Percentiles rank a stretch among this genome's conserved stretches.
phyloP scores from a whole-genome alignment of 139 green algal species.

The Ulvella scutata region DNA sequence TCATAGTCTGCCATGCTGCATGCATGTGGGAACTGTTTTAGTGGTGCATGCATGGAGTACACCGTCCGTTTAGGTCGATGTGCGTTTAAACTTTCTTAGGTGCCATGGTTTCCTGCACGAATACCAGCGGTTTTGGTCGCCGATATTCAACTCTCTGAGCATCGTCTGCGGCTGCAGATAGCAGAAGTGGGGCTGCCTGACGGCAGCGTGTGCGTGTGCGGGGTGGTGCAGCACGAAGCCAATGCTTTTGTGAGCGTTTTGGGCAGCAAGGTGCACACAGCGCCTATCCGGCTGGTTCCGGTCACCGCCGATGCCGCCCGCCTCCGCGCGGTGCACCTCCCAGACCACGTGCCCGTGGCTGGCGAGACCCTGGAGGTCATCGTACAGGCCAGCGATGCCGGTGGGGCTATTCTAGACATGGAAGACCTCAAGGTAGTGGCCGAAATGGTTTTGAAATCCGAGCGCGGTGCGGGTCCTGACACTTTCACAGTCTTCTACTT shows the following conservation, averaged over 20 bases:
- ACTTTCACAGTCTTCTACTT: background rate
- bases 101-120: too few species aligned
- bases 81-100: too few species aligned
- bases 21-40: too few species aligned
- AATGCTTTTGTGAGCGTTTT: background rate
- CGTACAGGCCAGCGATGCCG: background rate
- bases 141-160: too few species aligned
- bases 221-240: background rate
- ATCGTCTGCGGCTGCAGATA: too few species aligned
- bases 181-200: background rate
- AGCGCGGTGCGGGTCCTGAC: background rate
- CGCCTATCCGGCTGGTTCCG: background rate
- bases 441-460: background rate
- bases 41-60: too few species aligned
- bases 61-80: too few species aligned
- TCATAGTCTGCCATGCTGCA: too few species aligned
- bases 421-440: background rate
- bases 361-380: background rate
- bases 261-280: background rate
- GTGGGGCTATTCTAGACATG: background rate
- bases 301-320: background rate
- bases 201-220: background rate
- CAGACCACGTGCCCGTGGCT: background rate
- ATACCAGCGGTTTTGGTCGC: too few species aligned
- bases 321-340: background rate